These are phyloP conservation scores for Candida pseudoglaebosa DNA, from an alignment of 805 yeast genomes.

Conservation along the genomic window DNA sequence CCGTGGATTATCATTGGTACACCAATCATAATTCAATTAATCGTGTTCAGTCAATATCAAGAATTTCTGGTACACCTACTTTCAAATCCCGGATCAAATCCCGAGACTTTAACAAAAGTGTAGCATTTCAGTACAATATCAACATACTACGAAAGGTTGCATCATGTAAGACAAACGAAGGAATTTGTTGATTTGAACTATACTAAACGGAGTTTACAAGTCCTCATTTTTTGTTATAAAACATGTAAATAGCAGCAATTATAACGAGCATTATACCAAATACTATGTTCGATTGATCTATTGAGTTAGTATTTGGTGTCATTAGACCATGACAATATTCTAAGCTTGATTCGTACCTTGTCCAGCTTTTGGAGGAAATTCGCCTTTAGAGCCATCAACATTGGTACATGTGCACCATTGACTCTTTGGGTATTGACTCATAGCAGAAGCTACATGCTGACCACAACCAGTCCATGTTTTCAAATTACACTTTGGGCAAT, in stretches of 20 bases:
- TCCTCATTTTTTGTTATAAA: neutral
- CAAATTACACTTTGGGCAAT: constrained; percentile 28
- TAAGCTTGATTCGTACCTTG: constrained; percentile 12
- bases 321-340: neutral
- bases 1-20: too few relatives aligned
- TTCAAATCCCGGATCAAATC: too few relatives aligned
- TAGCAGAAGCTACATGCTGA: constrained; percentile 37
- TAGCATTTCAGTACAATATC: too few relatives aligned
- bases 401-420: constrained; percentile 32
- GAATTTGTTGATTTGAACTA: too few relatives aligned
- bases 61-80: too few relatives aligned
- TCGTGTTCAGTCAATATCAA: too few relatives aligned
- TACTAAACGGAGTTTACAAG: too few relatives aligned
- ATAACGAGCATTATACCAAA: neutral
- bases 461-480: constrained; percentile 47
- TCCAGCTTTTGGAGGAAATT: constrained; percentile 26
- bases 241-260: neutral
- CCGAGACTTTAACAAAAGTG: too few relatives aligned
- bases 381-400: constrained; percentile 16
- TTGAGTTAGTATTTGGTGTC: neutral
- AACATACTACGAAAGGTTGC: too few relatives aligned
- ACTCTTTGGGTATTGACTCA: constrained; percentile 30
- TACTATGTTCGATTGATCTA: neutral
- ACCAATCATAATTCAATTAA: too few relatives aligned
- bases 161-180: too few relatives aligned